Evolutionary conservation across 345 rosid genomes (phyloP).

Genomic region (Turnera subulata): DNA sequence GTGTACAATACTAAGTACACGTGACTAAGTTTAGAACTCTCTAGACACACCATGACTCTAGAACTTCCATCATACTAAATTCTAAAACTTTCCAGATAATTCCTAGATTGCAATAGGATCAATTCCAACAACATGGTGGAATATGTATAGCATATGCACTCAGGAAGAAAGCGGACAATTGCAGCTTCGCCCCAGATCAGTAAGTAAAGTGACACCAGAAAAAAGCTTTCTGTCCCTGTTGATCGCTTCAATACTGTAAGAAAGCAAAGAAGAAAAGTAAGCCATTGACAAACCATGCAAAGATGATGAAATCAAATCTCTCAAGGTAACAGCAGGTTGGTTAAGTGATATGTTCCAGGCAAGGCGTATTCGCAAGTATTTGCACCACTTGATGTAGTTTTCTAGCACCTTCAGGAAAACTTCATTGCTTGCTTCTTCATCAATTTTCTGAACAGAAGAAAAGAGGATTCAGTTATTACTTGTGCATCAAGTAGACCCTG

Average conservation of each 20-base stretch:
- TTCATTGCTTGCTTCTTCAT: constrained; percentile 88
- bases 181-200: constrained; percentile 99
- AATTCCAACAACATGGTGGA: no score
- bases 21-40: no score
- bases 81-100: no score
- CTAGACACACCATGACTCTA: no score
- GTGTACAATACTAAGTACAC: no score
- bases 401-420: constrained; percentile 87
- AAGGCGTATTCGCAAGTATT: constrained; percentile 70
- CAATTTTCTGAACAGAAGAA: constrained; percentile 60
- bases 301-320: not conserved
- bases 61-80: no score
- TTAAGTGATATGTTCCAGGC: constrained; percentile 71
- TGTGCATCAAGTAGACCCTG: constrained; percentile 2
- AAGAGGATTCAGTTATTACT: not conserved
- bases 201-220: constrained; percentile 85
- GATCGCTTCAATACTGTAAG: constrained; percentile 78
- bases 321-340: constrained; percentile 16
- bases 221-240: constrained; percentile 85
- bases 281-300: not conserved
- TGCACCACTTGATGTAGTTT: constrained; percentile 98
- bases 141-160: constrained; percentile 93
- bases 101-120: no score
- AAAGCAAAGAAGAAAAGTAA: constrained; percentile 3
- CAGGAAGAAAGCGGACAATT: constrained; percentile 97